Base-by-base conservation (phyloP, 2,329 filamentous ascomycete genomes). In the Penicillium glabrum region DNA sequence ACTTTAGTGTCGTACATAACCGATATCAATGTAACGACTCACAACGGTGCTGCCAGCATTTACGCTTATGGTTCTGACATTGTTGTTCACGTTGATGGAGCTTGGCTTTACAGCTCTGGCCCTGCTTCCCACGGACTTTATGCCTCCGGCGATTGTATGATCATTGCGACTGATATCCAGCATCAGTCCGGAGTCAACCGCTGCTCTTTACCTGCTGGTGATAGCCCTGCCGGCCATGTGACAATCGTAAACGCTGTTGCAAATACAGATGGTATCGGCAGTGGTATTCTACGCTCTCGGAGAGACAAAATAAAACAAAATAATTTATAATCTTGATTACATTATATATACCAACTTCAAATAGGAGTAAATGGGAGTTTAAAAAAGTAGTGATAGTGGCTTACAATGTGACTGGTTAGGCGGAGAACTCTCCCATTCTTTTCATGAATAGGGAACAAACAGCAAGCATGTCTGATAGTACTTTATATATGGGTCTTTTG, bases 41-140 rank as follows among this genome's bases (percentile, higher is more conserved):
- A 73, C 58, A 72, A 73, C 48, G 71, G 71, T 8, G 71, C 70
- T 5, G 70, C 71, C 13, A 69, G 71, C 16, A 39, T 73, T 37
- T 73, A 71, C 39, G 56, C 67, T 5, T 72, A 69, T 31, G 71
- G 71, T 24, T 63, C 60, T 6, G 67, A 62, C 39, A 70, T 65
- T 1, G 53, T 63, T 13, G 67, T 70, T 5, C 49, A 69, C 51
- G 63, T 73, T 14, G 57, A 57, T 27, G 54, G 69, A 50, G 51
- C 64, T 2, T 65, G 66, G 60, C 62, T 74, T 2, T 74, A 73
- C 59, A 66, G 62, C 9, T 13, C 3, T 33, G 13, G 9, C 3
- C 26, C 14, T 33, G 31, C 68, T 7, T 69, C 70, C 1, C 71
- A 72, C 46, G 69, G 69, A 4, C 61, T 73, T 1, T 74, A 74